Evolutionary conservation across 768 basidiomycete species (phyloP).

Genomic region (Lactarius hengduanensis): DNA sequence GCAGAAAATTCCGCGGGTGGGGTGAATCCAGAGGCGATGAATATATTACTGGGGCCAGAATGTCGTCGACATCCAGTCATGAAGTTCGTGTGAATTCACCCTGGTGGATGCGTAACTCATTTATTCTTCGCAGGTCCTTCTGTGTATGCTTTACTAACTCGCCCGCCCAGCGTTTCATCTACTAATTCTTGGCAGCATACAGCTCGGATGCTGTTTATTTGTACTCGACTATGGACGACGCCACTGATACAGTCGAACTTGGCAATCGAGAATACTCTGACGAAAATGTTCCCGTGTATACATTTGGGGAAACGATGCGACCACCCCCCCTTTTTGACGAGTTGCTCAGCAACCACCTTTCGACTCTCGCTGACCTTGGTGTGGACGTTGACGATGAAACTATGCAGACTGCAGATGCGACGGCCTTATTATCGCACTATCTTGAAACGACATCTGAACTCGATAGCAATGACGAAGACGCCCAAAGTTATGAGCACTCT

Average conservation of each 20-base stretch:
- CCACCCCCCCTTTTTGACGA: not conserved
- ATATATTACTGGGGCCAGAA: constrained; percentile 76
- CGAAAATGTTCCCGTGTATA: constrained; percentile 15
- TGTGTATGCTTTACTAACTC: constrained; percentile 47
- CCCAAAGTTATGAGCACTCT: constrained; percentile 10
- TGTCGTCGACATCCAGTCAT: constrained; percentile 68
- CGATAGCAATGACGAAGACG: not conserved
- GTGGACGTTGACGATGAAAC: constrained; percentile 34
- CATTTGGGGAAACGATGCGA: not conserved
- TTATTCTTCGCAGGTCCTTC: constrained; percentile 47
- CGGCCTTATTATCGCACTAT: constrained; percentile 5
- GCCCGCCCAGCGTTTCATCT: not conserved
- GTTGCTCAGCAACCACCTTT: not conserved
- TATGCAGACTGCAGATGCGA: constrained; percentile 31
- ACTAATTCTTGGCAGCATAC: constrained; percentile 49
- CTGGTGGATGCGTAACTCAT: constrained; percentile 27
- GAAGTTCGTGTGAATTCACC: constrained; percentile 48
- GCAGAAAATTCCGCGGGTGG: constrained; percentile 42
- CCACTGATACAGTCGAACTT: constrained; percentile 32
- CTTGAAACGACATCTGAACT: not conserved
- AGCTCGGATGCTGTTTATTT: constrained; percentile 70
- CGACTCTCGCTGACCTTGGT: constrained; percentile 31
- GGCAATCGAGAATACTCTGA: constrained; percentile 27
- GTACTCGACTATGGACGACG: constrained; percentile 69
- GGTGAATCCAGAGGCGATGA: constrained; percentile 43